Evolutionary conservation across 2,329 filamentous ascomycete genomes (phyloP).

Genomic region (Venturia pyrina): DNA sequence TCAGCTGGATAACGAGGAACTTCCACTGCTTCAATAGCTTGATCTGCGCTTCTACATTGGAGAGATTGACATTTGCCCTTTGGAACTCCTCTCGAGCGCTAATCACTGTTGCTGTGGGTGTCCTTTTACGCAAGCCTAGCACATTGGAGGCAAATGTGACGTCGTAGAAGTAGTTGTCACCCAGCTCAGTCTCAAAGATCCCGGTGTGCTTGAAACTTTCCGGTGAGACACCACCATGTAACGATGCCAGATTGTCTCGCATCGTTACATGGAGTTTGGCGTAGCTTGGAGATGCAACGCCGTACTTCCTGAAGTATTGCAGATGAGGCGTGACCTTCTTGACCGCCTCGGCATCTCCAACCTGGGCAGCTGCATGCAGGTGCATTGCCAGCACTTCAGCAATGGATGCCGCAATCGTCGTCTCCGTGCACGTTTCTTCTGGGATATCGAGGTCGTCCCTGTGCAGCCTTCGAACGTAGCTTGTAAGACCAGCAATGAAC

Average conservation of each 20-base stretch:
- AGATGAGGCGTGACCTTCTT: conserved; percentile 65
- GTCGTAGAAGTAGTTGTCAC: conserved; percentile 76
- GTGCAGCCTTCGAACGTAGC: conserved; percentile 49
- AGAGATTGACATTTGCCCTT: conserved; percentile 81
- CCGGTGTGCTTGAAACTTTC: conserved; percentile 69
- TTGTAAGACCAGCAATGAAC: conserved; percentile 63
- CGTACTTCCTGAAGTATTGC: conserved; percentile 69
- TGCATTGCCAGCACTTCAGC: conserved; percentile 87
- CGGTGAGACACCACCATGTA: conserved; percentile 58
- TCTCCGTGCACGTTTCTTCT: conserved; percentile 28
- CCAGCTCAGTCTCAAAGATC: conserved; percentile 56
- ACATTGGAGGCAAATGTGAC: conserved; percentile 64
- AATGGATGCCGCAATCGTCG: conserved; percentile 62
- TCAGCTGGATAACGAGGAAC: conserved; percentile 70
- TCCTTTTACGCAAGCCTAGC: conserved; percentile 34
- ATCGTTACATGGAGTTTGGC: conserved; percentile 41
- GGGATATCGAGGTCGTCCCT: conserved; percentile 31
- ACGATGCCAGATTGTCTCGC: neutral
- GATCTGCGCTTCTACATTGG: conserved; percentile 84
- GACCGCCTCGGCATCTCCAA: conserved; percentile 57
- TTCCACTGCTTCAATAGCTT: conserved; percentile 84
- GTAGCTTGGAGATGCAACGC: conserved; percentile 69
- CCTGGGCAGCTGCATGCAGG: conserved; percentile 73
- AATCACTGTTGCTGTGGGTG: conserved; percentile 40
- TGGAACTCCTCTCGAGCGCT: conserved; percentile 78